phyloP scores from a whole-genome alignment of 2,329 filamentous ascomycete species.

The Nothophoma quercina region DNA sequence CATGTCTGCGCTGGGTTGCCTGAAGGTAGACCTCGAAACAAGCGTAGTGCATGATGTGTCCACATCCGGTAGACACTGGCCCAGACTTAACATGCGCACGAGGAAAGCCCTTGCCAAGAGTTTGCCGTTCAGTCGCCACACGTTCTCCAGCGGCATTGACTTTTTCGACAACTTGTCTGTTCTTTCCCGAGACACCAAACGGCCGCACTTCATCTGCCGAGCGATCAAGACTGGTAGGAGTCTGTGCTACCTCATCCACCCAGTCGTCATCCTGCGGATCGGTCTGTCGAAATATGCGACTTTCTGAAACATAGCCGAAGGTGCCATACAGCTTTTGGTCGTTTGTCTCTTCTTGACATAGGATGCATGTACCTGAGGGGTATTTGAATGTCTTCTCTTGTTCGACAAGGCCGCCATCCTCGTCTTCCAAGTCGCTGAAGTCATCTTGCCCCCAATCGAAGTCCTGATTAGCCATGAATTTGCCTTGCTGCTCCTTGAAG shows the following conservation, averaged over 20 bases:
- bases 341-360: conserved; percentile 95
- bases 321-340: conserved; percentile 90
- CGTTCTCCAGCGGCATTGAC: conserved; percentile 75
- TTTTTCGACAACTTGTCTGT: conserved; percentile 78
- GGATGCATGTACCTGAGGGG: conserved; percentile 89
- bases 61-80: conserved; percentile 88
- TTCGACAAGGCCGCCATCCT: conserved; percentile 63
- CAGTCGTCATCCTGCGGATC: conserved; percentile 82
- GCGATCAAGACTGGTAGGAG: conserved; percentile 81
- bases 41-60: conserved; percentile 97
- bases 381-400: conserved; percentile 86
- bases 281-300: conserved; percentile 85
- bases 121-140: conserved; percentile 77
- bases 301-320: conserved; percentile 88
- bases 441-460: conserved; percentile 89
- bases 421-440: conserved; percentile 76
- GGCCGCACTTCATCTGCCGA: conserved; percentile 84
- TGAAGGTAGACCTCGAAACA: conserved; percentile 94
- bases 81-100: conserved; percentile 71
- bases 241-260: conserved; percentile 80
- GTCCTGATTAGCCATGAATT: conserved; percentile 87
- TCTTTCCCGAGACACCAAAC: conserved; percentile 90
- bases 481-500: conserved; percentile 97
- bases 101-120: conserved; percentile 88
- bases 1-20: conserved; percentile 82